A percentile compares a stretch with the other conserved stretches of the same genome.
These are phyloP conservation scores for Colletotrichum navitas DNA, from an alignment of 2,329 filamentous ascomycete genomes.

Conservation along the genomic window DNA sequence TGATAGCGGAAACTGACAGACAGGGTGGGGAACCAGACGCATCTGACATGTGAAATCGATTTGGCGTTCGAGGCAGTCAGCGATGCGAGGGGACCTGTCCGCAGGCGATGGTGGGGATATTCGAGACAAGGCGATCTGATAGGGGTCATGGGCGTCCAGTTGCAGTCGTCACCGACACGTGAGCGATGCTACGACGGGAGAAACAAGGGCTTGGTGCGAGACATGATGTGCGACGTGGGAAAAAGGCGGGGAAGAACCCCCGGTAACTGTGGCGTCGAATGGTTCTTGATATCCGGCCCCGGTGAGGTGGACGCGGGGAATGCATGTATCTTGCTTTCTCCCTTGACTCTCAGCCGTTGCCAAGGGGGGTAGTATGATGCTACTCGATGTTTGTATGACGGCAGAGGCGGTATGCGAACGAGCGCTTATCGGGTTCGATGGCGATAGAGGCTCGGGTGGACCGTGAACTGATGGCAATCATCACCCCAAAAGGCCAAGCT, in stretches of 20 bases:
- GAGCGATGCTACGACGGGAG: slow-evolving; percentile 1
- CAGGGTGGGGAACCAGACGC: background rate
- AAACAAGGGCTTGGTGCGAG: slow-evolving; percentile 17
- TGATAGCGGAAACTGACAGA: no score
- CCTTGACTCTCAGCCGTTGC: background rate
- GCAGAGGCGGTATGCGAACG: background rate
- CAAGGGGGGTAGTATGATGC: background rate
- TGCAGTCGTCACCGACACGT: slow-evolving; percentile 18
- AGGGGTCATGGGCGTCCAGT: background rate
- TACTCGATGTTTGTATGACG: background rate
- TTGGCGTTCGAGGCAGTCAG: slow-evolving; percentile 13
- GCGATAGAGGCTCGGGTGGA: background rate
- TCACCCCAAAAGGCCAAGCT: background rate
- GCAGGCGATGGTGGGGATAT: background rate
- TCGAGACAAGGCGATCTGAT: background rate
- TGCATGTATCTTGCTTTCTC: background rate
- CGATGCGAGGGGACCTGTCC: background rate
- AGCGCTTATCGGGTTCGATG: background rate
- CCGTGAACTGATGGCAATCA: background rate
- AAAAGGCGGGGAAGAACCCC: slow-evolving; percentile 1
- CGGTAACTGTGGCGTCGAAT: slow-evolving; percentile 15
- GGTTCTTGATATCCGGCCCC: background rate
- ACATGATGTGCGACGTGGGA: slow-evolving; percentile 20
- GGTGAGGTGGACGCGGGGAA: slow-evolving; percentile 20
- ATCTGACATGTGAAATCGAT: slow-evolving; percentile 27